Conservation (phyloP, 176 grass and related monocot species). For the Juncus inflexus region DNA sequence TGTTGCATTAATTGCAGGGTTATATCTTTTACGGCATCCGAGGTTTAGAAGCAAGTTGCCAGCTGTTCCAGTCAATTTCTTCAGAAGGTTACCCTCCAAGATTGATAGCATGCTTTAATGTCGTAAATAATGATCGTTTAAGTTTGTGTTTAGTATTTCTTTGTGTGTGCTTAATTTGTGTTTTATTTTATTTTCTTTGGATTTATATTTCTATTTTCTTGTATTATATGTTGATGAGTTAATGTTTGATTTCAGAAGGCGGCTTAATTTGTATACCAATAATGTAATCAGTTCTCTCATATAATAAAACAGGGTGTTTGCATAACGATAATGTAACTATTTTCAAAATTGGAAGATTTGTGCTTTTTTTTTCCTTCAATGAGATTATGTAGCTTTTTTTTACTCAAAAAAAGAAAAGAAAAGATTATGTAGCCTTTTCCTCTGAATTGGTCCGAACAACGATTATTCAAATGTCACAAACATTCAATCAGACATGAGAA, state of each 20-base stretch:
- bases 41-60: conserved; percentile 75
- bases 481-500: no score
- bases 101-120: conserved; percentile 76
- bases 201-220: conserved; percentile 6
- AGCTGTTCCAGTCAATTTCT: conserved; percentile 76
- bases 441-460: no score
- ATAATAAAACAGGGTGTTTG: background rate
- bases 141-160: background rate
- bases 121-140: background rate
- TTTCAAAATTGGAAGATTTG: no score
- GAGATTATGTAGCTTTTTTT: no score
- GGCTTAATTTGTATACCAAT: conserved; percentile 11
- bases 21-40: conserved; percentile 72
- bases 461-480: no score
- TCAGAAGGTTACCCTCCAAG: conserved; percentile 71
- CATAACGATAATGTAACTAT: no score
- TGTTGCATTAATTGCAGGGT: conserved; percentile 58
- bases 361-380: no score
- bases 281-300: background rate
- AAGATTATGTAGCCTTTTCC: no score
- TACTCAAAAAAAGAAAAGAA: no score
- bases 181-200: background rate
- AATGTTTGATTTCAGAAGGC: conserved; percentile 17
- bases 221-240: conserved; percentile 17
- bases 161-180: background rate